A percentile compares a stretch with the other conserved stretches of the same genome.
Conservation (phyloP, 805 yeast genomes). For the Cyberlindnera japonica region DNA sequence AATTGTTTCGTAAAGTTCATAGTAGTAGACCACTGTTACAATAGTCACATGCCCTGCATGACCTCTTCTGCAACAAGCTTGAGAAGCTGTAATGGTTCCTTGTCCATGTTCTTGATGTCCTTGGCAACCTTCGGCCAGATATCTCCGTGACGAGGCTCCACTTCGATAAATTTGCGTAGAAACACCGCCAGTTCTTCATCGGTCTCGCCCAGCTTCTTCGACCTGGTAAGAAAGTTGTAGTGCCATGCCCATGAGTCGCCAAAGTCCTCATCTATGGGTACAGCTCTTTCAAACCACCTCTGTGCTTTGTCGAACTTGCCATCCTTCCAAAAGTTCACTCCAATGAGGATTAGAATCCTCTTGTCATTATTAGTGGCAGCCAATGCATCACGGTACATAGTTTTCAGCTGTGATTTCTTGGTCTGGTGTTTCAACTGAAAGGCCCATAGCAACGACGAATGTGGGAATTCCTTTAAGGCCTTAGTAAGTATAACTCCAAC, state of each 20-base stretch:
- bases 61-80: slow-evolving; percentile 17
- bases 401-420: slow-evolving; percentile 49
- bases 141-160: slow-evolving; percentile 59
- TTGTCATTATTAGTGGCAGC: slow-evolving; percentile 59
- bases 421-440: slow-evolving; percentile 45
- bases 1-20: too few relatives aligned
- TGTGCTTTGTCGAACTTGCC: slow-evolving; percentile 61
- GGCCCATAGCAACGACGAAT: slow-evolving; percentile 62
- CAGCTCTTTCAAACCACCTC: slow-evolving; percentile 72
- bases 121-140: slow-evolving; percentile 55
- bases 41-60: background rate
- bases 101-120: slow-evolving; percentile 42
- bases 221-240: slow-evolving; percentile 41
- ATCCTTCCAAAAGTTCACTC: slow-evolving; percentile 60
- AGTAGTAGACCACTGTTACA: too few relatives aligned
- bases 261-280: slow-evolving; percentile 46
- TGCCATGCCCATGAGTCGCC: slow-evolving; percentile 82
- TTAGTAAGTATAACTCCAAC: slow-evolving; percentile 53
- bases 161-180: slow-evolving; percentile 34
- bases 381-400: slow-evolving; percentile 66
- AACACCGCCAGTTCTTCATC: slow-evolving; percentile 36
- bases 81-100: slow-evolving; percentile 38
- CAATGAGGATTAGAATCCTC: slow-evolving; percentile 58
- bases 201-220: slow-evolving; percentile 18
- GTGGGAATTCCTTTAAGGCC: slow-evolving; percentile 57